A percentile compares a stretch with the other conserved stretches of the same genome.
These are phyloP conservation scores for Nakataea oryzae DNA, from an alignment of 2,329 filamentous ascomycete species.

Conservation along the genomic window DNA sequence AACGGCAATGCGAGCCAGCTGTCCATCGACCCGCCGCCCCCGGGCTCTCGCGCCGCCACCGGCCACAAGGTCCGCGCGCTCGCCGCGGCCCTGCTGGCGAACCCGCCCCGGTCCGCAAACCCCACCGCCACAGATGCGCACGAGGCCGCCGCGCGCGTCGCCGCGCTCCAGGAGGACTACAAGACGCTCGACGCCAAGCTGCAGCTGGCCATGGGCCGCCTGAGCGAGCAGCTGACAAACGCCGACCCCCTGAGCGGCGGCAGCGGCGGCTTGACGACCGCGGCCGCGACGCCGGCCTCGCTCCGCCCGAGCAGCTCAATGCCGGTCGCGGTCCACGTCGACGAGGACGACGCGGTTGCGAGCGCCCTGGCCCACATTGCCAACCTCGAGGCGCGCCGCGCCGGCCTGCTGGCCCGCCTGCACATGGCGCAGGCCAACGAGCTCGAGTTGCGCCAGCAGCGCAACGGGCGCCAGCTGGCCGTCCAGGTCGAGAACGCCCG, in stretches of 20 bases:
- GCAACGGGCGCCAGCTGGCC: neutral
- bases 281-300: neutral
- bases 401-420: neutral
- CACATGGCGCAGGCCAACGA: neutral
- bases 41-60: neutral
- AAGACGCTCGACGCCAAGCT: neutral
- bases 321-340: neutral
- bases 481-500: slow-evolving; percentile 1
- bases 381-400: neutral
- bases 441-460: neutral
- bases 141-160: neutral
- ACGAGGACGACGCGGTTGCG: slow-evolving; percentile 4
- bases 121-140: neutral
- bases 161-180: neutral
- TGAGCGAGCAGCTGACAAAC: neutral
- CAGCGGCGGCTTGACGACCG: neutral
- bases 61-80: slow-evolving; percentile 1
- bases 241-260: neutral
- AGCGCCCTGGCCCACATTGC: slow-evolving; percentile 1
- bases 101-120: neutral
- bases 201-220: neutral
- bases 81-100: neutral
- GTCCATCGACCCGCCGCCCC: neutral
- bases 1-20: neutral
- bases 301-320: neutral